These are phyloP conservation scores for Nissolia schottii DNA, from an alignment of 306 rosid genomes.

Conservation along the genomic window DNA sequence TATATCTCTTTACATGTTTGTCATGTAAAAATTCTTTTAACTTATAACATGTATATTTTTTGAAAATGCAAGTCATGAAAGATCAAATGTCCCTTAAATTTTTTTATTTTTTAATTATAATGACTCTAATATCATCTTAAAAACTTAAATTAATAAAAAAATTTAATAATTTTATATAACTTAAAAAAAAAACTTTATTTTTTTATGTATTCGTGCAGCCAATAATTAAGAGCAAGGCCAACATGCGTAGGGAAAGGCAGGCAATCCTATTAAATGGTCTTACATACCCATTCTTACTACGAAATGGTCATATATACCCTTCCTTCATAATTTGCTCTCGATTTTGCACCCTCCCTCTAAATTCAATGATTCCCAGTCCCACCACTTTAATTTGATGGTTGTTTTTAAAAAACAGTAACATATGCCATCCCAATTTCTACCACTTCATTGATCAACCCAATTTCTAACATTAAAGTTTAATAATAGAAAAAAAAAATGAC, in stretches of 20 bases:
- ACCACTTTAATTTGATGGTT: background rate
- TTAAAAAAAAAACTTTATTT: too few species aligned
- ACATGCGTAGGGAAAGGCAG: background rate
- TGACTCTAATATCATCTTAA: too few species aligned
- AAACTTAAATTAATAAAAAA: too few species aligned
- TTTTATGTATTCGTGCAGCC: background rate
- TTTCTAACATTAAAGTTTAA: too few species aligned
- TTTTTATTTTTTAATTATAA: too few species aligned
- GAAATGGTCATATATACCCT: background rate
- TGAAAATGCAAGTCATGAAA: too few species aligned
- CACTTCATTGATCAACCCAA: background rate
- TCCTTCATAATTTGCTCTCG: background rate
- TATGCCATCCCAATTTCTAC: background rate
- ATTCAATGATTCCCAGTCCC: background rate
- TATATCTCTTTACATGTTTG: too few species aligned
- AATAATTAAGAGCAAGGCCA: slow-evolving; percentile 7
- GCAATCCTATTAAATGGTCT: background rate
- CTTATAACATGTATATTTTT: too few species aligned
- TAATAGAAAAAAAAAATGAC: background rate
- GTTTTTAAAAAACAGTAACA: background rate
- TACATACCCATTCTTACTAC: background rate
- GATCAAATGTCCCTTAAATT: too few species aligned
- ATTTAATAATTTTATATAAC: too few species aligned
- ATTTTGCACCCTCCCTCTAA: background rate
- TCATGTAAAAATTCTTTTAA: too few species aligned